Evolutionary conservation across 805 yeast species (phyloP), one percentile per base, ranked within the genome.

Genomic region (Saccharomycopsis sp.): DNA sequence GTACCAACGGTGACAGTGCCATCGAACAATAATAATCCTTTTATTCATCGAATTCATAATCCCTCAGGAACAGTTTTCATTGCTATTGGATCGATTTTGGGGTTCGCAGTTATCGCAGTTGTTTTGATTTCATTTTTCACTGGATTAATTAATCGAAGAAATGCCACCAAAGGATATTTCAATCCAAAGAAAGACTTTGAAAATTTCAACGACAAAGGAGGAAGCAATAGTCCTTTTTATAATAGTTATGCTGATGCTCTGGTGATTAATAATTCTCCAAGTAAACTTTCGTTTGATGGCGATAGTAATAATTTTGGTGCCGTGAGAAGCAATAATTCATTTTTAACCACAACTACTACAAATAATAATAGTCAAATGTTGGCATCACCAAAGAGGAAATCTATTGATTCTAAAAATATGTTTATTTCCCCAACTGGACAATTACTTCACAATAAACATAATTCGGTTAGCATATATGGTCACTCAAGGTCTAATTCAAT

Each of bases 31-130:
- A 63, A 70, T 40, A 86, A 86, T 60, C 95, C 95, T 8, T 79
- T 72, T 55, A 67, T 86, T 16, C 62, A 72, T 53, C 61, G 65
- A 38, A 61, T 77, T 4, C 57, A 57, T 17, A 67, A 70, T 38
- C 85, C 88, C 1, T 70, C 75, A 38, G 95, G 95, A 1, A 82
- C 93, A 1, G 88, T 87, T 2, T 86, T 85, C 62, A 86, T 87
- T 41, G 82, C 85, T 0, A 82, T 85, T 35, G 95, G 94, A 1
- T 67, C 81, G 8, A 68, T 80, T 31, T 76, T 80, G 3, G 85
- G 80, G 0, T 78, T 76, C 31, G 63, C 83, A 3, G 60, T 79
- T 17, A 27, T 45, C 14, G 37, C 39, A 11, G 40, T 40, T 8
- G 20, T 31, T 9, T 31, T 48, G n/a, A 24, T 48, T n/a, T 37